A percentile compares a stretch with the other conserved stretches of the same genome.
phyloP scores from a whole-genome alignment of 805 yeast species.

The Candida mattraensis region DNA sequence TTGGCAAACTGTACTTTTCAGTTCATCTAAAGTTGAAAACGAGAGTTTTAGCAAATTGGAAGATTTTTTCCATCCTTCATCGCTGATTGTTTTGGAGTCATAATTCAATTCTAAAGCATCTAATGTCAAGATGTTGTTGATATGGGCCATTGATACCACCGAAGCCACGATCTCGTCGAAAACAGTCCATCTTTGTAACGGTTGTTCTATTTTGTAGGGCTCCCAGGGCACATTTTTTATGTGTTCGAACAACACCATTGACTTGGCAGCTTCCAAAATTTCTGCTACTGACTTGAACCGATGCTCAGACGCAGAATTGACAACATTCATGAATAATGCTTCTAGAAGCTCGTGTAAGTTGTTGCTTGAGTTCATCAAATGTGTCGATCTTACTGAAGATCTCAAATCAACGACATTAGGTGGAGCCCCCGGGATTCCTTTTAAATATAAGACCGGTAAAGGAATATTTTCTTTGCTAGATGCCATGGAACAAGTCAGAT shows the following conservation, averaged over 20 bases:
- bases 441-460: too few relatives aligned
- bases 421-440: slow-evolving; percentile 13
- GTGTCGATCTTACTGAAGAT: slow-evolving; percentile 12
- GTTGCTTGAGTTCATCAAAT: slow-evolving; percentile 27
- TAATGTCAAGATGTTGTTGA: slow-evolving; percentile 19
- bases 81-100: slow-evolving; percentile 7
- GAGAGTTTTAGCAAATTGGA: slow-evolving; percentile 25
- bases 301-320: neutral
- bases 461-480: too few relatives aligned
- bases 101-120: slow-evolving; percentile 14
- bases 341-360: slow-evolving; percentile 26
- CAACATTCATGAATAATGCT: slow-evolving; percentile 16
- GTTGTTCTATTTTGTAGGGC: slow-evolving; percentile 6
- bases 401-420: slow-evolving; percentile 16
- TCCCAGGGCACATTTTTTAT: slow-evolving; percentile 22
- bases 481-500: too few relatives aligned
- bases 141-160: slow-evolving; percentile 19
- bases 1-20: slow-evolving; percentile 11
- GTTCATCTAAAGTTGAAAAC: slow-evolving; percentile 18
- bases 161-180: slow-evolving; percentile 27
- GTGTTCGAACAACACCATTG: slow-evolving; percentile 7
- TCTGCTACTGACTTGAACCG: slow-evolving; percentile 2
- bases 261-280: slow-evolving; percentile 14
- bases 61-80: slow-evolving; percentile 25
- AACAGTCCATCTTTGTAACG: slow-evolving; percentile 18